Conservation (phyloP, 768 basidiomycete genomes). For the Lactarius trivialis region DNA sequence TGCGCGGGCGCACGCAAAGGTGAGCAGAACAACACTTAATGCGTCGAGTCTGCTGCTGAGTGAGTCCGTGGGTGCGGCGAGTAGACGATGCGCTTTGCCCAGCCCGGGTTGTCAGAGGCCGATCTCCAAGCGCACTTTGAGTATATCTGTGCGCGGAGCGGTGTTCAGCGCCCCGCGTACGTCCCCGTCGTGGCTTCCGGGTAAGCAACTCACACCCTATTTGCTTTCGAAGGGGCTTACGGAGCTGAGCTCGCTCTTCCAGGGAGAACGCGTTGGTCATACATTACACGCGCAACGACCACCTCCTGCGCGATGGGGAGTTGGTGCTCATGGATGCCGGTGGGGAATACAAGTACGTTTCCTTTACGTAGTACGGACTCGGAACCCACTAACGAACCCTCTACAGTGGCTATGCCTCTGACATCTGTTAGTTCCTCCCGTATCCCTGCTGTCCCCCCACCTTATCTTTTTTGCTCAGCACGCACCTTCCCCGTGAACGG, state of each 20-base stretch:
- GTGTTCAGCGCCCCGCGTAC: slow-evolving; percentile 87
- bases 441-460: not conserved
- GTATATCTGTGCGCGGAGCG: slow-evolving; percentile 72
- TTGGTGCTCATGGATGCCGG: slow-evolving; percentile 86
- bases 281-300: slow-evolving; percentile 92
- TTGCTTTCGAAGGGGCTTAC: not conserved
- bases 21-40: slow-evolving; percentile 26
- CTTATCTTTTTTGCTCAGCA: slow-evolving; percentile 37
- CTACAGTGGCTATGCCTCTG: slow-evolving; percentile 82
- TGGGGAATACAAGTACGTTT: slow-evolving; percentile 78
- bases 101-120: slow-evolving; percentile 50
- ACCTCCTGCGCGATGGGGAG: slow-evolving; percentile 61
- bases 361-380: not conserved
- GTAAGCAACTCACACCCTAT: slow-evolving; percentile 34
- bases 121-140: slow-evolving; percentile 80
- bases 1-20: slow-evolving; percentile 77
- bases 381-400: slow-evolving; percentile 10
- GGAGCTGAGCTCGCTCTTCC: not conserved
- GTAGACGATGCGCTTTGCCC: slow-evolving; percentile 79
- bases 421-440: slow-evolving; percentile 62
- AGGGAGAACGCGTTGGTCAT: slow-evolving; percentile 87
- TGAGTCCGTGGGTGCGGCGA: not conserved
- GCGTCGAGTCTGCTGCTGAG: not conserved
- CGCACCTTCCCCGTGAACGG: slow-evolving; percentile 87
- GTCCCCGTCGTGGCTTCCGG: slow-evolving; percentile 97